A percentile compares a stretch with the other conserved stretches of the same genome.
phyloP scores from a whole-genome alignment of 2,329 filamentous ascomycete species.

The Byssochlamys sp. region DNA sequence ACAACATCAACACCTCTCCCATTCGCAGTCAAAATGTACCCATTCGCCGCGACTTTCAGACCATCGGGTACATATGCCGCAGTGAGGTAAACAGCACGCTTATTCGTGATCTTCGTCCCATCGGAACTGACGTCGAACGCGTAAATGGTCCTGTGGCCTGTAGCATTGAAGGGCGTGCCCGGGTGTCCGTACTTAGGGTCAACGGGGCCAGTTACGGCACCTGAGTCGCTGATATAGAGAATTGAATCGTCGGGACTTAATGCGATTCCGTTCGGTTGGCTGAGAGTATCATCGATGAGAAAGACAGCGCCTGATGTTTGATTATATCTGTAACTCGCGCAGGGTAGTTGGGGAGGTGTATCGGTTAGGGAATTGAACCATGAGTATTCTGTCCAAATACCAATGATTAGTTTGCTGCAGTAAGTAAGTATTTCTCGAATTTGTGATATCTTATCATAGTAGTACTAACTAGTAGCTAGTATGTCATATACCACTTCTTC shows the following conservation, averaged over 20 bases:
- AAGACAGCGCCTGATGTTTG: conserved; percentile 31
- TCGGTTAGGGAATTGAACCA: conserved; percentile 29
- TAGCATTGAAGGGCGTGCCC: conserved; percentile 20
- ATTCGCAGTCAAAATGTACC: conserved; percentile 31
- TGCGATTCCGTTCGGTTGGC: conserved; percentile 38
- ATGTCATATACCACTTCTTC: too few relatives aligned
- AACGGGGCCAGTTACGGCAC: conserved; percentile 14
- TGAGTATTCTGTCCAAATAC: conserved; percentile 17
- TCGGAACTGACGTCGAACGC: conserved; percentile 32
- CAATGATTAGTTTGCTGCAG: too few relatives aligned
- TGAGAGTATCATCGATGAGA: conserved; percentile 34
- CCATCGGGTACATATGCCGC: conserved; percentile 35
- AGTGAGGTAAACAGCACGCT: conserved; percentile 31
- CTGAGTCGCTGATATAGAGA: conserved; percentile 39
- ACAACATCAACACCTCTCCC: conserved; percentile 34
- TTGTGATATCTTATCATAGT: too few relatives aligned
- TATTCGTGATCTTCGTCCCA: conserved; percentile 27
- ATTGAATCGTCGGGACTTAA: conserved; percentile 35
- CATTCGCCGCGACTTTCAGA: conserved; percentile 34
- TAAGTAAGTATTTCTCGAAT: too few relatives aligned
- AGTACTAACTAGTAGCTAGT: too few relatives aligned
- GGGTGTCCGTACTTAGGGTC: conserved; percentile 15
- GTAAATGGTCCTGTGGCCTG: conserved; percentile 24
- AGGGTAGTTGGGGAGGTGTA: conserved; percentile 23
- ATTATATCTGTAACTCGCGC: conserved; percentile 35